Percentiles rank a stretch among this genome's conserved stretches.
These are phyloP conservation scores for Solanum chacoense DNA, from an alignment of 305 asterid species.

Conservation along the genomic window DNA sequence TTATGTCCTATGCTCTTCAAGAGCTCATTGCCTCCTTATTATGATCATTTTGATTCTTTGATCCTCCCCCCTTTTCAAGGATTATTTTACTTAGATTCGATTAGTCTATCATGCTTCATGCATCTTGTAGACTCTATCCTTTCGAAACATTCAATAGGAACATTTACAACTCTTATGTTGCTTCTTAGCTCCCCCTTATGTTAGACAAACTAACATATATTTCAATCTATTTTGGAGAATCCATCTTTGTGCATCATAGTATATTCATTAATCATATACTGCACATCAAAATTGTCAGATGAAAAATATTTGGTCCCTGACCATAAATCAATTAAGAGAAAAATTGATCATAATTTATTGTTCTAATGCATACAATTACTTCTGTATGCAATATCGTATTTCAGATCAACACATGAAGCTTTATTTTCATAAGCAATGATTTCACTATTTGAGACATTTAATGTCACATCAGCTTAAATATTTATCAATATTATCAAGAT, in stretches of 20 bases:
- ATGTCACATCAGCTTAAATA: not conserved
- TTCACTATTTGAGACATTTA: not conserved
- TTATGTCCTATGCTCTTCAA: not conserved
- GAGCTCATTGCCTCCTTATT: not conserved
- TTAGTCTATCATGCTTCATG: not conserved
- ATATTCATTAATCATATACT: too few species aligned
- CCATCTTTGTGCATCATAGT: not conserved
- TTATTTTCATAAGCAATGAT: not conserved
- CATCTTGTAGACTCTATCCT: not conserved
- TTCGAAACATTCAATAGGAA: not conserved
- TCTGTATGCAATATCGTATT: not conserved
- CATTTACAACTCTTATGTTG: not conserved
- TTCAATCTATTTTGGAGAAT: not conserved
- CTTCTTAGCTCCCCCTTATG: not conserved
- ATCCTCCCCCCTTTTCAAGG: not conserved
- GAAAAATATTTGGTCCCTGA: too few species aligned
- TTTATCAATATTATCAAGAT: not conserved
- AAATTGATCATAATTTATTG: not conserved
- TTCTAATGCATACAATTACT: not conserved
- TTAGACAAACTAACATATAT: not conserved
- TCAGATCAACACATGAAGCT: not conserved
- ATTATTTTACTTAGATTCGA: not conserved
- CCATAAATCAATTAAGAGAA: too few species aligned
- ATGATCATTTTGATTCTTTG: not conserved
- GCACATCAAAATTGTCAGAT: not conserved